Evolutionary conservation across 139 green algal species (phyloP), one percentile per base, ranked within the genome.

Genomic region (Tetradesmus obliquus): DNA sequence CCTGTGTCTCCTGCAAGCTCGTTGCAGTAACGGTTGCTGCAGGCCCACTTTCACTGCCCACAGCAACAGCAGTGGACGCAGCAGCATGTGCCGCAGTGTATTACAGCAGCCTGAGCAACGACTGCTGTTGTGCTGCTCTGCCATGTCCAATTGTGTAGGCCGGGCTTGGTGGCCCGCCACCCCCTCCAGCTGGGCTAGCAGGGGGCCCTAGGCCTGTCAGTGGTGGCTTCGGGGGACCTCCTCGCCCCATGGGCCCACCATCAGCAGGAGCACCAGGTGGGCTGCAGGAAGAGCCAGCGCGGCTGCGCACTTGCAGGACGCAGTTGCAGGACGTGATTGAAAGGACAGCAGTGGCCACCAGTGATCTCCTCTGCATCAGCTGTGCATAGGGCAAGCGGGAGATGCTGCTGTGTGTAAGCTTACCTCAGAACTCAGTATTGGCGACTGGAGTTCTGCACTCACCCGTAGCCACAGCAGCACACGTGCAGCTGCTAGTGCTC

Each of bases 181-280:
- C 79, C 20, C 79, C 79, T 2, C 32, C 79, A 55, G 79, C 79
- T n/a, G 79, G 79, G 13, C 9, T 84, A 45, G 79, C 32, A 24
- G 79, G 79, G 79, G 79, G 79, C 10, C 32, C 45, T n/a, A 4
- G 79, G 79, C 69, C 86, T 85, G 13, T 24, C 2, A 24, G 17
- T 12, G 80, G 80, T 51, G 51, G 51, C 13, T 90, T 72, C 74
- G 86, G 80, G 1, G 80, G 86, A 2, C 58, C 86, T 6, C 86
- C 86, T 22, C 86, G 85, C 0, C 84, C 84, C 24, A 87, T 87
- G 55, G 85, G 85, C 17, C 85, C 85, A 53, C 85, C 62, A 82
- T 89, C 85, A 24, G 66, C 5, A 6, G 84, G 84, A 55, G 76
- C 24, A 17, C n/a, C 76, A 82, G 76, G 76, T 82, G 76, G 24